Base-by-base conservation (phyloP, 169 alveolate genomes). In the Plasmodium yoelii region DNA sequence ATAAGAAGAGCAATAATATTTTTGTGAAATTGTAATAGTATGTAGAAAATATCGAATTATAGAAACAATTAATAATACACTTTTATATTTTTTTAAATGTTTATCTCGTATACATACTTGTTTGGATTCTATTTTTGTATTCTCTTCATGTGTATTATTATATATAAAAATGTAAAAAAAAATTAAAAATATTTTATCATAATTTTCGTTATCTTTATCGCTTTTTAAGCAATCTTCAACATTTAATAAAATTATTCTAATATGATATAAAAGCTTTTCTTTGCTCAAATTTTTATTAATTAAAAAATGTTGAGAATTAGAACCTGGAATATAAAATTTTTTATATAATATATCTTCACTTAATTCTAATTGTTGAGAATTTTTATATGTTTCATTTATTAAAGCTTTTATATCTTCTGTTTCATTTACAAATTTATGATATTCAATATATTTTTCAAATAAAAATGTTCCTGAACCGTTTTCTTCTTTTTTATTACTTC, bases 11-110 rank as follows among this genome's bases (percentile, higher is more conserved):
- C 77, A n/a, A 34, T 34, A 34, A 53, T 42, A 75, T 39, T 75
- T 75, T 5, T 75, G 88, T 2, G 88, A 75, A 13, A 75, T 61
- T 0, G 88, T 75, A 6, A 75, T 75, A 0, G 88, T 75, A 65
- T 75, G 88, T 2, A 75, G 53, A 42, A 75, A 75, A 18, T 75
- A 75, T 56, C 73, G 47, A 1, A 75, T 51, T 9, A 75, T 75
- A 13, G 71, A 68, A 1, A 68, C 44, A n/a, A 61, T 34, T 18
- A 75, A 49, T 34, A 75, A 49, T 0, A 75, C 10, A 56, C 64
- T 75, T 64, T 75, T 15, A 42, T 22, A 75, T 12, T 63, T 75
- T 5, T 63, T 22, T 12, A 68, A 18, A 12, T 28, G 47, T 22
- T 56, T 51, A 1, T 7, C 1, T 49, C 8, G 34, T 7, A 2